A percentile compares a stretch with the other conserved stretches of the same genome.
Evolutionary conservation across 2,329 filamentous ascomycete genomes (phyloP).

Genomic region (Colletotrichum melonis): DNA sequence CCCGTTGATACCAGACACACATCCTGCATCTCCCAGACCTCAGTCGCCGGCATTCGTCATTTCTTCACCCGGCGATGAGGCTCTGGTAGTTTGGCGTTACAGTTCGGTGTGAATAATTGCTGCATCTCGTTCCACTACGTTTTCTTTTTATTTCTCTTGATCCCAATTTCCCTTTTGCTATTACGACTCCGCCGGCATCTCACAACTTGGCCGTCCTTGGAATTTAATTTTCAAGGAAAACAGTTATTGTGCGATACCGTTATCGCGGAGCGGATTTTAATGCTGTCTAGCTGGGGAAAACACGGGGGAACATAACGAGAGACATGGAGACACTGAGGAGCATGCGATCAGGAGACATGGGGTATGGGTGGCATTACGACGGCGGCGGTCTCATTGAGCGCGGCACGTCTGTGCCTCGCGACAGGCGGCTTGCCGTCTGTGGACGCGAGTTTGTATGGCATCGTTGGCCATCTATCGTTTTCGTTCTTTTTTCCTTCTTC

Average conservation of each 20-base stretch:
- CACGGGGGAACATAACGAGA: conserved; percentile 4
- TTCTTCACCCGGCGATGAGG: conserved; percentile 37
- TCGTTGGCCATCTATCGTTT: conserved; percentile 29
- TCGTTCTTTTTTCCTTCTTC: conserved; percentile 38
- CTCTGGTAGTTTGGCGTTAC: conserved; percentile 54
- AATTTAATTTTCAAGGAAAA: background rate
- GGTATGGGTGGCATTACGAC: conserved; percentile 13
- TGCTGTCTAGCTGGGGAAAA: conserved; percentile 11
- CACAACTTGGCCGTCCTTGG: background rate
- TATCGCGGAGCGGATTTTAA: conserved; percentile 16
- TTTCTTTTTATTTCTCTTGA: conserved; percentile 32
- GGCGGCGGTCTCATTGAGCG: conserved; percentile 20
- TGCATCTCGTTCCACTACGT: conserved; percentile 32
- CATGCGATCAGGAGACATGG: conserved; percentile 5
- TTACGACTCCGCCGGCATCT: background rate
- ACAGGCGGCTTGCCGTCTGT: background rate
- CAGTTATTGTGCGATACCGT: background rate
- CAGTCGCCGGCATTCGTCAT: conserved; percentile 10
- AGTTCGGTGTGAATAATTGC: conserved; percentile 23
- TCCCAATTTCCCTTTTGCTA: conserved; percentile 20
- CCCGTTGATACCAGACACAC: conserved; percentile 70
- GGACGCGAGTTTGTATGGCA: conserved; percentile 40
- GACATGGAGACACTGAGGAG: conserved; percentile 3
- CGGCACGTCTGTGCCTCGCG: background rate
- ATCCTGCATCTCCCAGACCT: conserved; percentile 62